Evolutionary conservation across 2,329 filamentous ascomycete genomes (phyloP).

Genomic region (Pyrenophora seminiperda): DNA sequence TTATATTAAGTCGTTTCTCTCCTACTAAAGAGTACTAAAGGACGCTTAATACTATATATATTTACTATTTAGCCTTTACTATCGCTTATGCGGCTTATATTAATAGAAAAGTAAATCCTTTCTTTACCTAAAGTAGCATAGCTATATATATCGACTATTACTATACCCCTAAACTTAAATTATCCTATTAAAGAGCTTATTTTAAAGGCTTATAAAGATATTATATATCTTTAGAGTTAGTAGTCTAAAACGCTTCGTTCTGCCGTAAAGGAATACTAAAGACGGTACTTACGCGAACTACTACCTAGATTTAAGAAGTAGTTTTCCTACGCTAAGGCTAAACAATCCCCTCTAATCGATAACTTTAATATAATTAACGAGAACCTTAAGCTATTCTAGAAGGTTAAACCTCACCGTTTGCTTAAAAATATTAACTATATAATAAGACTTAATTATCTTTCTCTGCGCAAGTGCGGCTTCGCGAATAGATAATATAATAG

Average conservation of each 20-base stretch:
- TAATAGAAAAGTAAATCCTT: not conserved
- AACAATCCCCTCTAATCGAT: constrained; percentile 55
- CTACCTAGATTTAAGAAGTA: constrained; percentile 56
- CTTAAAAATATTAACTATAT: constrained; percentile 5
- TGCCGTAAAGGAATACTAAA: constrained; percentile 49
- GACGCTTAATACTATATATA: not conserved
- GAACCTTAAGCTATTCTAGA: constrained; percentile 50
- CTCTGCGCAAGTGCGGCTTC: constrained; percentile 12
- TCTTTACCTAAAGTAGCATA: not conserved
- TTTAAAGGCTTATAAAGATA: not conserved
- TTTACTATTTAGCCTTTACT: constrained; percentile 1
- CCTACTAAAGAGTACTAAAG: not conserved
- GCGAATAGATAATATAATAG: constrained; percentile 2
- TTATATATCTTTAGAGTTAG: constrained; percentile 38
- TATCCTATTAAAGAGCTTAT: constrained; percentile 1
- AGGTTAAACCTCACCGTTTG: constrained; percentile 19
- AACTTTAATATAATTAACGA: constrained; percentile 56
- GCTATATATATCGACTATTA: not conserved
- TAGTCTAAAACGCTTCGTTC: constrained; percentile 48
- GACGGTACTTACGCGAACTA: constrained; percentile 52
- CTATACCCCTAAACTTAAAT: not conserved
- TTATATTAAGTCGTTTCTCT: not conserved
- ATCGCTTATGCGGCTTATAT: not conserved
- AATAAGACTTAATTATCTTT: constrained; percentile 4
- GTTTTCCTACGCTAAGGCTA: constrained; percentile 51